Evolutionary conservation across 768 basidiomycete genomes (phyloP), one percentile per base, ranked within the genome.

Genomic region (Suillus clintonianus): DNA sequence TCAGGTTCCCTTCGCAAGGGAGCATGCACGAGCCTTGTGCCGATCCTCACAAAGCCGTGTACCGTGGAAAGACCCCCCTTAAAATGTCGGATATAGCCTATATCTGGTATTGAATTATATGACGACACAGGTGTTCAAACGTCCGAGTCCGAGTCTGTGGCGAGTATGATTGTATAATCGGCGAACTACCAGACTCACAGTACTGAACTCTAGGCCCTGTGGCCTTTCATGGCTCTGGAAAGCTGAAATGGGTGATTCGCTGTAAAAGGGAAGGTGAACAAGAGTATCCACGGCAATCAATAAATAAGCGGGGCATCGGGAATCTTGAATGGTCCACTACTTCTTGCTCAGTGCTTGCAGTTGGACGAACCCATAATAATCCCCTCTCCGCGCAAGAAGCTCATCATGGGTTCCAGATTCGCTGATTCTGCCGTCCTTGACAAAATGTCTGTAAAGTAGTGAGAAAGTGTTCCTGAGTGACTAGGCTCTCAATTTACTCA

Each of bases 361-460:
- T 73, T 94, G 93, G 19, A 94, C 93, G 67, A 88, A 90, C 80
- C 94, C 91, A 70, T 87, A 92, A 75, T 95, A 90, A 63, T 85
- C 89, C 64, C 91, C 91, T 55, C 79, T 81, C 70, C 80, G 74
- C 19, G 79, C 77, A 59, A 91, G 76, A 36, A 96, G 82, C 72
- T 96, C 88, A 72, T 94, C 91, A 77, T 97, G 95, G 0, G 92
- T 94, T 50, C 95, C 95, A 54, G 85, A 83, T 78, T 97, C 95
- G 70, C 88, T 87, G 47, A 97, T 90, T 47, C 82, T 79, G 39
- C 94, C 94, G 60, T 95, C 93, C 70, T 92, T 91, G 72, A 95
- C 88, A 76, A 93, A 95, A 81, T 94, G 94, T 66, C 91, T 93
- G 70, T 66, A 61, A 32, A 24, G 39, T 67, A n/a, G 68, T 62